Percentiles rank a stretch among this genome's conserved stretches.
Conservation (phyloP, 2,329 filamentous ascomycete genomes). For the Thermoascus crustaceus region DNA sequence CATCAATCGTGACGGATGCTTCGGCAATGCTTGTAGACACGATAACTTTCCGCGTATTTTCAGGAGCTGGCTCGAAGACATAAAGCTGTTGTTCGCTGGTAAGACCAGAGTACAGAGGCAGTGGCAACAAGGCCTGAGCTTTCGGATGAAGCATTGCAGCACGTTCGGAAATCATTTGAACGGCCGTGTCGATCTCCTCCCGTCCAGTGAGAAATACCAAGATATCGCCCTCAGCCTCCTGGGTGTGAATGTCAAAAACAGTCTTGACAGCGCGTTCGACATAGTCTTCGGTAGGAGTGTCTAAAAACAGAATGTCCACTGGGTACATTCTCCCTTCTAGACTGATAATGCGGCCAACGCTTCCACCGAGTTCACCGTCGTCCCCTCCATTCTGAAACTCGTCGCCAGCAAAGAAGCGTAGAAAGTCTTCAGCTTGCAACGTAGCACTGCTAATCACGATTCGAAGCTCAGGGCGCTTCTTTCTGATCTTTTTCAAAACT, state of each 20-base stretch:
- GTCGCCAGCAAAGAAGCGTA: constrained; percentile 62
- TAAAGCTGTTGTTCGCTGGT: constrained; percentile 90
- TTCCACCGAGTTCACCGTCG: constrained; percentile 30
- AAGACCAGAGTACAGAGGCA: constrained; percentile 84
- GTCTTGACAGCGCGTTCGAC: constrained; percentile 73
- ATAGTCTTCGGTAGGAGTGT: constrained; percentile 74
- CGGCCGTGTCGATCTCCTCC: constrained; percentile 78
- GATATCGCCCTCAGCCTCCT: constrained; percentile 76
- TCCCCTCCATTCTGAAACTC: constrained; percentile 29
- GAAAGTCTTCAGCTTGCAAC: constrained; percentile 77
- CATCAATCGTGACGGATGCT: constrained; percentile 88
- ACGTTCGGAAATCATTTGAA: constrained; percentile 71
- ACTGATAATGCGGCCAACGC: constrained; percentile 61
- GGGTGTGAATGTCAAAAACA: constrained; percentile 77
- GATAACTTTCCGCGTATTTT: constrained; percentile 81
- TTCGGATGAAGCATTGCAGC: constrained; percentile 54
- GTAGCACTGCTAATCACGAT: constrained; percentile 93
- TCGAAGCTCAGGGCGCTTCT: constrained; percentile 68
- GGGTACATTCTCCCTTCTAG: constrained; percentile 83
- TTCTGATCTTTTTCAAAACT: constrained; percentile 81
- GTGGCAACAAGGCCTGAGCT: constrained; percentile 53
- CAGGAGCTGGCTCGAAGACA: constrained; percentile 76
- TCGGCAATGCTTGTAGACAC: constrained; percentile 95
- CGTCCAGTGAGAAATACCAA: constrained; percentile 86
- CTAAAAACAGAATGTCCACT: constrained; percentile 76